phyloP scores from a whole-genome alignment of 257 asterid species.

The Solanum etuberosum region DNA sequence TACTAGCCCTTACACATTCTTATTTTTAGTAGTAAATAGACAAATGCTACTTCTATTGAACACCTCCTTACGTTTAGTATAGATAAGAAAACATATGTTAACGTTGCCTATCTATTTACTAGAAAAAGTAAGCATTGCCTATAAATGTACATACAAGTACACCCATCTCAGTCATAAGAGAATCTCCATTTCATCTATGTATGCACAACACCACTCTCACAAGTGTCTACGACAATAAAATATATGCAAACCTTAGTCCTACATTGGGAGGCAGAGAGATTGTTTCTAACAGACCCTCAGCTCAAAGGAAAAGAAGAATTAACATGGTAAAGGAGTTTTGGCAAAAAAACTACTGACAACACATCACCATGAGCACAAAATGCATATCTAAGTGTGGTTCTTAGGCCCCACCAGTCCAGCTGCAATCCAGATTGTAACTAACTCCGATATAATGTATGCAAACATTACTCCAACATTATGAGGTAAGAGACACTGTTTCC shows the following conservation, averaged over 20 bases:
- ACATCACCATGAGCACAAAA: not conserved
- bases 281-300: not conserved
- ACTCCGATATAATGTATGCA: rapidly evolving
- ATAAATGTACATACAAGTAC: not conserved
- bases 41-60: not conserved
- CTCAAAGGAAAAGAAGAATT: not conserved
- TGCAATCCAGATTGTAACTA: not conserved
- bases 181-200: not conserved
- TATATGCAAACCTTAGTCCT: not conserved
- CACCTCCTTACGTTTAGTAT: not conserved
- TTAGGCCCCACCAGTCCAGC: not conserved
- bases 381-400: not conserved
- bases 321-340: not conserved
- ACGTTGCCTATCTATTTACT: not conserved
- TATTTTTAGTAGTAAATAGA: not conserved
- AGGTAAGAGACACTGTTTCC: not conserved
- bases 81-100: not conserved
- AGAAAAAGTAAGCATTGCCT: not conserved
- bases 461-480: not conserved
- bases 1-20: too few relatives aligned
- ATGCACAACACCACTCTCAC: not conserved
- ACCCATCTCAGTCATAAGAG: not conserved
- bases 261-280: not conserved
- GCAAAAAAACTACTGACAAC: not conserved
- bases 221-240: not conserved